Evolutionary conservation across 768 basidiomycete genomes (phyloP).

Genomic region (Serendipita vermifera): DNA sequence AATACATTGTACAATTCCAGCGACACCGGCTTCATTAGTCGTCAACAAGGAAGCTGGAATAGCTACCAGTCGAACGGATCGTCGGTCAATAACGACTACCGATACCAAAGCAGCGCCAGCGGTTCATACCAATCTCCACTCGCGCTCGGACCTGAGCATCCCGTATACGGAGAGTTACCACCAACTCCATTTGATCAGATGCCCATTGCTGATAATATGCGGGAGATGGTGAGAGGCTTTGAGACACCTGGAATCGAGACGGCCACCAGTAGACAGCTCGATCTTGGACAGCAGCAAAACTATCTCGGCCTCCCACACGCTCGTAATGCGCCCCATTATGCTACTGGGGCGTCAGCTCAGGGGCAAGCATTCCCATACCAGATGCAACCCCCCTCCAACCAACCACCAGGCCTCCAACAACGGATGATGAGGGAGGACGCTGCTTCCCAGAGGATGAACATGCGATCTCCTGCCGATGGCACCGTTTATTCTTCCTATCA

Average conservation of each 20-base stretch:
- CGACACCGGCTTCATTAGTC: background rate
- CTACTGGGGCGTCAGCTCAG: too few species aligned
- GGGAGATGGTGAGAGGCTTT: constrained; percentile 3
- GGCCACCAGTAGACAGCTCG: background rate
- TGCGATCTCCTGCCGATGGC: background rate
- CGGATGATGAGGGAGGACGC: too few species aligned
- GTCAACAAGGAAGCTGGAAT: background rate
- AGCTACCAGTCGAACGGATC: background rate
- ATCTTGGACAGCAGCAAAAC: background rate
- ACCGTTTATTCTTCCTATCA: background rate
- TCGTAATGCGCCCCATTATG: too few species aligned
- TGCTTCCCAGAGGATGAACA: background rate
- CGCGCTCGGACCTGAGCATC: background rate
- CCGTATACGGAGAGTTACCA: background rate
- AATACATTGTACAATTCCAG: background rate
- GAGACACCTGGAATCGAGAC: background rate
- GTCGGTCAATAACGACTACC: background rate
- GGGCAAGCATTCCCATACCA: background rate
- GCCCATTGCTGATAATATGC: constrained; percentile 2
- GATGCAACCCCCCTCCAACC: background rate
- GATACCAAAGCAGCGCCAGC: background rate
- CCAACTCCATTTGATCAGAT: constrained; percentile 6
- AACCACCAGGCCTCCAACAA: too few species aligned
- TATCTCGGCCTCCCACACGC: too few species aligned
- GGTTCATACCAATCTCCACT: background rate